A percentile compares a stretch with the other conserved stretches of the same genome.
Evolutionary conservation across 2,329 filamentous ascomycete genomes (phyloP).

Genomic region (Alternaria incomplexa): DNA sequence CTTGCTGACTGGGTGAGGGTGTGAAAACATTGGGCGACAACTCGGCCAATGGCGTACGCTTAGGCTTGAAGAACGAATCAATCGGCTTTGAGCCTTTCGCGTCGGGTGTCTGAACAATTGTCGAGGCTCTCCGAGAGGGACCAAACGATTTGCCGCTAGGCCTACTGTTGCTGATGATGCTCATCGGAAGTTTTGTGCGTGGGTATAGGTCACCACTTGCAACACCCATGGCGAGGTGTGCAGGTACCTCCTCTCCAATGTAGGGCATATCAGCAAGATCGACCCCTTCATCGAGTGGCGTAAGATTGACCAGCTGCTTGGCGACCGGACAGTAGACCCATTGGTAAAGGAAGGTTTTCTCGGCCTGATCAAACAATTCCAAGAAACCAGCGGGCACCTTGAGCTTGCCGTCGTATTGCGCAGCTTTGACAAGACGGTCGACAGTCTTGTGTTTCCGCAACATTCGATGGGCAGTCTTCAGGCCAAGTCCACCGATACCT

Average conservation of each 20-base stretch:
- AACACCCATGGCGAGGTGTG: constrained; percentile 73
- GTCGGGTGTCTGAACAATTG: constrained; percentile 51
- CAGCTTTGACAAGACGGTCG: constrained; percentile 78
- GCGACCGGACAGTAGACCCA: constrained; percentile 86
- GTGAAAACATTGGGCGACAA: constrained; percentile 72
- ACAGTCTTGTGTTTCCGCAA: constrained; percentile 88
- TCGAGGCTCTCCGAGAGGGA: constrained; percentile 40
- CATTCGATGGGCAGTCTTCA: constrained; percentile 92
- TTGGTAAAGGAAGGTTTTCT: constrained; percentile 91
- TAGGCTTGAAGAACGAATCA: constrained; percentile 69
- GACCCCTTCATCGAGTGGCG: constrained; percentile 66
- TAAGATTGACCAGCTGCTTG: constrained; percentile 76
- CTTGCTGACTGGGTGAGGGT: constrained; percentile 69
- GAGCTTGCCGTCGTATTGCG: constrained; percentile 89
- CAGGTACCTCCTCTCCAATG: constrained; percentile 76
- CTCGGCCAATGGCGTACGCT: constrained; percentile 68
- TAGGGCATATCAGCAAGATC: constrained; percentile 76
- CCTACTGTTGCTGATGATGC: constrained; percentile 39
- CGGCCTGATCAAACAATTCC: constrained; percentile 81
- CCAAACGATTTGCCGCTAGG: constrained; percentile 45
- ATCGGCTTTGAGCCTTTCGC: constrained; percentile 68
- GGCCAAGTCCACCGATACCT: constrained; percentile 80
- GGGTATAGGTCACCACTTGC: constrained; percentile 85
- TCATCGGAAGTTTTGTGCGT: constrained; percentile 76
- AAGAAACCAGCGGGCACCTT: constrained; percentile 82